These are phyloP conservation scores for Dictyostelium discoideum DNA, from an alignment of 78 protist genomes.

Conservation along the genomic window DNA sequence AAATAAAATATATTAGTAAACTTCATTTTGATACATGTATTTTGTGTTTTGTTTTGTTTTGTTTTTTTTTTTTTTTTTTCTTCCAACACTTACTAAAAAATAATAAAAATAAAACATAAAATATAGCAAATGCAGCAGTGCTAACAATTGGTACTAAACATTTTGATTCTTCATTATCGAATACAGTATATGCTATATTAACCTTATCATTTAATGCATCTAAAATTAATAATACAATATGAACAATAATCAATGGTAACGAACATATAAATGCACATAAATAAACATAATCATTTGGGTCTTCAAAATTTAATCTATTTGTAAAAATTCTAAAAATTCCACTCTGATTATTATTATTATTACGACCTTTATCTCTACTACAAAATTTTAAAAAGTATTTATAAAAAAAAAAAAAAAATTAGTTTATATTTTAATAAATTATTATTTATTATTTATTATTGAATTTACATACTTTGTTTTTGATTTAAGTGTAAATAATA, in stretches of 20 bases:
- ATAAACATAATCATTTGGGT: slow-evolving; percentile 66
- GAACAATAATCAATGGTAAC: slow-evolving; percentile 25
- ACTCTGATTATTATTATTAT: slow-evolving; percentile 12
- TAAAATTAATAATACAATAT: slow-evolving; percentile 41
- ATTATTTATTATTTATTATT: background rate
- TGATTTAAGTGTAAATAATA: slow-evolving; percentile 63
- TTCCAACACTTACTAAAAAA: slow-evolving; percentile 31
- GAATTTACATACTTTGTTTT: slow-evolving; percentile 33
- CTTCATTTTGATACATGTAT: too few species aligned
- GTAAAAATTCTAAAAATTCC: background rate
- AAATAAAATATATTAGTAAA: too few species aligned
- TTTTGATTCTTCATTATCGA: slow-evolving; percentile 4
- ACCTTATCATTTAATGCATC: background rate
- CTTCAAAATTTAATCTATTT: slow-evolving; percentile 17
- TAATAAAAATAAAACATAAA: slow-evolving; percentile 58
- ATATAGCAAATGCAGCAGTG: slow-evolving; percentile 64
- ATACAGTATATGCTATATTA: slow-evolving; percentile 29
- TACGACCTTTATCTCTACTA: background rate
- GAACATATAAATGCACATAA: slow-evolving; percentile 28
- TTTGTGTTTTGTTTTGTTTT: background rate
- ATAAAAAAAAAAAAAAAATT: too few species aligned
- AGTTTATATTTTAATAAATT: too few species aligned
- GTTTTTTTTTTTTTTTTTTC: background rate
- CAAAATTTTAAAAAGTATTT: background rate
- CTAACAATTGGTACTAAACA: slow-evolving; percentile 66